Evolutionary conservation across 2,329 filamentous ascomycete genomes (phyloP).

Genomic region (Apiospora arundinis): DNA sequence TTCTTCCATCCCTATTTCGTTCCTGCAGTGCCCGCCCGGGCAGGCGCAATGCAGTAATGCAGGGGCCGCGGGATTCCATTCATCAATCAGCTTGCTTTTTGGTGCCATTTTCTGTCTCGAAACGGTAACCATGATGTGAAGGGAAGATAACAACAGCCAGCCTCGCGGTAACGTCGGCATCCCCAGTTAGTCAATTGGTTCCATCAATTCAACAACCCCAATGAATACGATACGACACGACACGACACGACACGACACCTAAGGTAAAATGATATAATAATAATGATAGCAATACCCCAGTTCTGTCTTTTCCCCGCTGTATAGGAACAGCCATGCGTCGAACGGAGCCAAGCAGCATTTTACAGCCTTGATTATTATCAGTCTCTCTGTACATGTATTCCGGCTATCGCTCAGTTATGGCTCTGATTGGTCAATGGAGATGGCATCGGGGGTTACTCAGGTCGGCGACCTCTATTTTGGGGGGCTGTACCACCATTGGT

Average conservation of each 20-base stretch:
- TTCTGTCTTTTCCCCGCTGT: too few relatives aligned
- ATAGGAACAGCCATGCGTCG: too few relatives aligned
- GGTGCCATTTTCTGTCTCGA: conserved; percentile 4
- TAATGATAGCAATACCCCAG: too few relatives aligned
- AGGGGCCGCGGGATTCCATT: conserved; percentile 10
- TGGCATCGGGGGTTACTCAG: conserved; percentile 2
- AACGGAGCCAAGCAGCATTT: neutral
- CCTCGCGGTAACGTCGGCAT: conserved; percentile 9
- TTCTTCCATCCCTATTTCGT: conserved; percentile 1
- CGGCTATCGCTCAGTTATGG: neutral
- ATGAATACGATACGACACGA: neutral
- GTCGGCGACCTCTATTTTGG: conserved; percentile 18
- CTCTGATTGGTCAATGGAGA: neutral
- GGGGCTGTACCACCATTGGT: conserved; percentile 11
- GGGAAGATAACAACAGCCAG: neutral
- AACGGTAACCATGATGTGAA: neutral
- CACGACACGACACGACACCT: too few relatives aligned
- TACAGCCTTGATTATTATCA: neutral
- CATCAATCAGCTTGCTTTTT: conserved; percentile 18
- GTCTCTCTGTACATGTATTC: neutral
- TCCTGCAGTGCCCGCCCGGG: conserved; percentile 4
- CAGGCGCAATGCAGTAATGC: neutral
- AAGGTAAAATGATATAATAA: too few relatives aligned
- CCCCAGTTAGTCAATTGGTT: neutral
- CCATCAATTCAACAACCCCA: neutral